phyloP scores from a whole-genome alignment of 495 filamentous ascomycete genomes.

The Elasticomyces elasticus region DNA sequence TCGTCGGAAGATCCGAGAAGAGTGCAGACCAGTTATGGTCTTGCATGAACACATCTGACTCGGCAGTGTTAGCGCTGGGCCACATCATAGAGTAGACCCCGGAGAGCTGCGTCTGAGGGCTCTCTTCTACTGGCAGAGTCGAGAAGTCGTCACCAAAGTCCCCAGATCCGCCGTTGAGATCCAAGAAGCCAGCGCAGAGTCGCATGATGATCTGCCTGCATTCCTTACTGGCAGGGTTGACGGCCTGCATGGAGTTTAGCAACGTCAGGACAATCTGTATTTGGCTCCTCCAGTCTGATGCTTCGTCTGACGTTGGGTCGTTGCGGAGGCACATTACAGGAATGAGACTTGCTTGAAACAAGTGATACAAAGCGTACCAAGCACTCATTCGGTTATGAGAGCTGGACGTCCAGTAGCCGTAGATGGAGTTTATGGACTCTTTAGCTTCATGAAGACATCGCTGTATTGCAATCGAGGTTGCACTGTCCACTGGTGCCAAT shows the following conservation, averaged over 20 bases:
- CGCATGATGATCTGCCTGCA: background rate
- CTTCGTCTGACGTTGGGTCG: background rate
- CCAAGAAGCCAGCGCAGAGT: background rate
- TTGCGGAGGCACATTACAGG: slow-evolving; percentile 23
- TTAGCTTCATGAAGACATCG: slow-evolving; percentile 26
- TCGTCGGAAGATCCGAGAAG: background rate
- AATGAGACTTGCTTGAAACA: slow-evolving; percentile 32
- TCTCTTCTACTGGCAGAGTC: slow-evolving; percentile 1
- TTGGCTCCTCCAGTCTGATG: background rate
- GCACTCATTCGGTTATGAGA: slow-evolving; percentile 18
- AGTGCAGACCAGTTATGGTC: background rate
- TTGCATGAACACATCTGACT: slow-evolving; percentile 1
- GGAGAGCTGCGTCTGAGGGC: slow-evolving; percentile 7
- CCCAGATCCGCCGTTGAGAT: background rate
- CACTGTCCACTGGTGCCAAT: background rate
- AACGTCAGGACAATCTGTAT: slow-evolving; percentile 1
- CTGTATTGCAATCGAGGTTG: background rate
- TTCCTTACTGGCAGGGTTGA: slow-evolving; percentile 11
- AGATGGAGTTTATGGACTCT: slow-evolving; percentile 22
- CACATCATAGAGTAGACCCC: slow-evolving; percentile 10
- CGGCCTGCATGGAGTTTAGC: background rate
- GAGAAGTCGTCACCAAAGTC: background rate
- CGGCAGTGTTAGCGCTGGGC: background rate
- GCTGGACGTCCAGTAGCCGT: slow-evolving; percentile 20
- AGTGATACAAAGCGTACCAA: slow-evolving; percentile 33